A percentile compares a stretch with the other conserved stretches of the same genome.
phyloP scores from a whole-genome alignment of 2,329 filamentous ascomycete species.

The Talaromyces funiculosus region DNA sequence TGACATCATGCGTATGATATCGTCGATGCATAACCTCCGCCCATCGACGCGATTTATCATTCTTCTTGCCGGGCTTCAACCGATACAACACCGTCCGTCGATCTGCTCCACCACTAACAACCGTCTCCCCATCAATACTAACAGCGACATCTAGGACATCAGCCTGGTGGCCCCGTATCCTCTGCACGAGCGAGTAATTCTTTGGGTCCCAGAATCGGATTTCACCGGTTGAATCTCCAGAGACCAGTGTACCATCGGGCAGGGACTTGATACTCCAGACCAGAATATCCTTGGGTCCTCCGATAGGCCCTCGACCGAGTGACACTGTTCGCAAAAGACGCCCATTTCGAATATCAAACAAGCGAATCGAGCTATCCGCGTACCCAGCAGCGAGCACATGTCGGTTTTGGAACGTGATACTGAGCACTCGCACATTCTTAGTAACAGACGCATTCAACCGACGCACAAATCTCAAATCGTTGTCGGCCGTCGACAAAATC shows the following conservation, averaged over 20 bases:
- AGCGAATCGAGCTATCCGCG: conserved; percentile 90
- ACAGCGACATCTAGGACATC: conserved; percentile 85
- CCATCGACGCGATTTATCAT: conserved; percentile 63
- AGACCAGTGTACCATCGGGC: conserved; percentile 82
- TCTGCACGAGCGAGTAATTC: conserved; percentile 81
- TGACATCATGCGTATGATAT: conserved; percentile 91
- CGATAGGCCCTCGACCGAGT: conserved; percentile 69
- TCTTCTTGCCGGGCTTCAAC: conserved; percentile 46
- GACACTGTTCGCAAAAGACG: conserved; percentile 75
- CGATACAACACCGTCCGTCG: conserved; percentile 79
- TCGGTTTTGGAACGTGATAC: conserved; percentile 81
- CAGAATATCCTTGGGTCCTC: conserved; percentile 76
- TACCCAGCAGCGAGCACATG: conserved; percentile 83
- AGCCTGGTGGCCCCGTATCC: conserved; percentile 79
- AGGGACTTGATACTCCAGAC: conserved; percentile 92
- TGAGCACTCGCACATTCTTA: conserved; percentile 84
- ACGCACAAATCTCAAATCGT: conserved; percentile 73
- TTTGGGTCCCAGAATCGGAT: conserved; percentile 90
- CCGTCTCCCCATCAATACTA: conserved; percentile 70
- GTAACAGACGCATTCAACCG: conserved; percentile 66
- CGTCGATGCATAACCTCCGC: conserved; percentile 76
- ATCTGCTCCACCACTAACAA: conserved; percentile 90
- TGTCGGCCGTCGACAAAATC: conserved; percentile 78
- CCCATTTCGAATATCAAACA: conserved; percentile 79
- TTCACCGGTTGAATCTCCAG: conserved; percentile 90